Percentiles rank a stretch among this genome's conserved stretches.
Conservation (phyloP, 345 rosid genomes). For the Stellera chamaejasme region DNA sequence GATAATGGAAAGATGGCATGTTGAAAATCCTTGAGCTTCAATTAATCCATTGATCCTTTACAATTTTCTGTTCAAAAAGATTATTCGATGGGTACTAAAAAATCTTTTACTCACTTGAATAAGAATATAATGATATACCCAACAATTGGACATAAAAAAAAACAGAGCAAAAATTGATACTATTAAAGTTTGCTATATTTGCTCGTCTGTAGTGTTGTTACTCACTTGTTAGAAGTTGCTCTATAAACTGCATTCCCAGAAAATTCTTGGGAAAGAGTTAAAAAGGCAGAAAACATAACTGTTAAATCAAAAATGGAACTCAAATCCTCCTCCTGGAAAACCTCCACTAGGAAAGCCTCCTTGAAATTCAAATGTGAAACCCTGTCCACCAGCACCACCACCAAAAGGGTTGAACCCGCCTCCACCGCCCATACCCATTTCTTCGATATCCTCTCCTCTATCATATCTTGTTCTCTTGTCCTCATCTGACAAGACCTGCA, state of each 20-base stretch:
- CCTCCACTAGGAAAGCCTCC: slow-evolving; percentile 82
- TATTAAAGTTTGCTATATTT: neutral
- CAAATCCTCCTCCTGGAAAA: slow-evolving; percentile 62
- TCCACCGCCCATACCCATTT: slow-evolving; percentile 73
- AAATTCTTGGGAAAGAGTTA: no score
- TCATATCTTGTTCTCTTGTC: slow-evolving; percentile 83
- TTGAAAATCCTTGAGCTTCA: no score
- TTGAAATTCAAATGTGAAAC: slow-evolving; percentile 69
- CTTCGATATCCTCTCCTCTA: slow-evolving; percentile 95
- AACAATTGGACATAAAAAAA: slow-evolving; percentile 9
- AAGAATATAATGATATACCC: neutral
- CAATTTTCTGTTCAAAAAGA: no score
- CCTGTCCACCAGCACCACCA: slow-evolving; percentile 78
- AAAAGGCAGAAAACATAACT: neutral
- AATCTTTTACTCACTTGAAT: no score
- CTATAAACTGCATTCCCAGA: no score
- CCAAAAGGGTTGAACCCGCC: slow-evolving; percentile 83
- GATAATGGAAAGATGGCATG: no score
- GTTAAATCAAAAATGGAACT: slow-evolving; percentile 48
- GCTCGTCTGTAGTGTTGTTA: no score
- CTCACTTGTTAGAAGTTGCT: no score
- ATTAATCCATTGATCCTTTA: no score
- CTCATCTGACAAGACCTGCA: slow-evolving; percentile 82
- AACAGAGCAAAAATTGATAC: slow-evolving; percentile 14
- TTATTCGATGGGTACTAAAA: no score